Conservation (phyloP, 768 basidiomycete species). For the Tremella fuciformis region DNA sequence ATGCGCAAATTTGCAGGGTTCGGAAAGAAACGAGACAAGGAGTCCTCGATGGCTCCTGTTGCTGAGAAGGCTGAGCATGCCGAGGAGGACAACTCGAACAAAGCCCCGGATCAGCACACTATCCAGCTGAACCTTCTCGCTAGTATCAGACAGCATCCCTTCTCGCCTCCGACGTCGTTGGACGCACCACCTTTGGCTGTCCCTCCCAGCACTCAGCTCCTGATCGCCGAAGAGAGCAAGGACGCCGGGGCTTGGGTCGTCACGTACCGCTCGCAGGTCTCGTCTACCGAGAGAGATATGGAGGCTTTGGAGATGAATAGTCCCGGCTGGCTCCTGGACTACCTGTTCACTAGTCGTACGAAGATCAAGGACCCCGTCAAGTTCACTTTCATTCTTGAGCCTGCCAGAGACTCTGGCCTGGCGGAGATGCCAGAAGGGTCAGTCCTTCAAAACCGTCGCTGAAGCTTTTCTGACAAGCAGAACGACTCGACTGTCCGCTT, state of each 20-base stretch:
- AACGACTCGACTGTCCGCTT: conserved; percentile 84
- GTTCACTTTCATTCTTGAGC: conserved; percentile 83
- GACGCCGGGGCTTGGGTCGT: conserved; percentile 65
- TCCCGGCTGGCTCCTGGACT: conserved; percentile 87
- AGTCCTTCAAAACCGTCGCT: conserved; percentile 47
- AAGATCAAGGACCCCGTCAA: conserved; percentile 60
- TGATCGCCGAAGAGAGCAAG: conserved; percentile 72
- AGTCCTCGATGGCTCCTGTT: conserved; percentile 31
- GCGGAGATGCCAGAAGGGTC: conserved; percentile 84
- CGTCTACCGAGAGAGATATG: conserved; percentile 60
- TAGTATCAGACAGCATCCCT: conserved; percentile 51
- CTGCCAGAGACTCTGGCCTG: conserved; percentile 62
- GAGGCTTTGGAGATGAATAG: conserved; percentile 67
- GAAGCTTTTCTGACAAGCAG: conserved; percentile 36
- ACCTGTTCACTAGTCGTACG: conserved; percentile 66
- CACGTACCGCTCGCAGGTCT: conserved; percentile 71
- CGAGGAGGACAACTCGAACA: conserved; percentile 25
- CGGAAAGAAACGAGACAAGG: conserved; percentile 42
- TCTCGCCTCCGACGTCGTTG: conserved; percentile 63
- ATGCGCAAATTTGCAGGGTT: conserved; percentile 79
- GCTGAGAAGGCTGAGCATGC: conserved; percentile 21
- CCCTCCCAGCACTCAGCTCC: conserved; percentile 62
- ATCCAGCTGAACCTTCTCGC: conserved; percentile 51
- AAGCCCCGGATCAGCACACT: conserved; percentile 27
- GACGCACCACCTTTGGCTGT: conserved; percentile 71